These are phyloP conservation scores for Kurtzmaniella quercitrusa DNA, from an alignment of 1,139 yeast genomes.

Conservation along the genomic window DNA sequence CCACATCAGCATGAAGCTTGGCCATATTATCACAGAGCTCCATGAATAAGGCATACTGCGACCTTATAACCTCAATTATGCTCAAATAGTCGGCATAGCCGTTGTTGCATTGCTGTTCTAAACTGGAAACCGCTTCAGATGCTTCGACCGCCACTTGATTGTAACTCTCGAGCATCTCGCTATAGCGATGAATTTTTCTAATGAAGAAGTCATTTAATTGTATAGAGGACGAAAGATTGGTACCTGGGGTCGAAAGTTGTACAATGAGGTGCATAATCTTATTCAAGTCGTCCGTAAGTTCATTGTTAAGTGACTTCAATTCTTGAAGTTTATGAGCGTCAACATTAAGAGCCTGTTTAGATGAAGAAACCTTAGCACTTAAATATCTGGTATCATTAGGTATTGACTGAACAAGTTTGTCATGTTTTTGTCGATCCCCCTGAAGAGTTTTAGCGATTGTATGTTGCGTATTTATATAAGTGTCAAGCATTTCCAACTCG, in stretches of 20 bases:
- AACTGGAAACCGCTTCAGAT: conserved; percentile 43
- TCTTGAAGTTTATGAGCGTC: conserved; percentile 34
- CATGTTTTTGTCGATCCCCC: conserved; percentile 60
- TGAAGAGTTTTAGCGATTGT: conserved; percentile 76
- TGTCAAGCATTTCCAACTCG: conserved; percentile 75
- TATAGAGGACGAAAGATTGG: conserved; percentile 54
- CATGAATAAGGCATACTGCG: conserved; percentile 84
- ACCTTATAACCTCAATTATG: conserved; percentile 65
- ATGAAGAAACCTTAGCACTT: conserved; percentile 56
- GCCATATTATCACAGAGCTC: conserved; percentile 89
- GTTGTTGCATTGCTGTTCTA: conserved; percentile 43
- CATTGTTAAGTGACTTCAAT: conserved; percentile 46
- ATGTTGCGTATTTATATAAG: conserved; percentile 79
- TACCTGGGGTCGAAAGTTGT: conserved; percentile 66
- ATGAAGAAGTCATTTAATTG: conserved; percentile 46
- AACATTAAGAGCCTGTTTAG: conserved; percentile 60
- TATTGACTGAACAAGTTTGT: conserved; percentile 68
- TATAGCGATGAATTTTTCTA: conserved; percentile 63
- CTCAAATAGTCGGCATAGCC: conserved; percentile 52
- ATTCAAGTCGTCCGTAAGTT: conserved; percentile 65
- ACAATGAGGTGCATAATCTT: conserved; percentile 63
- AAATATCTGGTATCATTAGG: conserved; percentile 82
- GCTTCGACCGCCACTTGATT: conserved; percentile 75
- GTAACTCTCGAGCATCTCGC: conserved; percentile 61
- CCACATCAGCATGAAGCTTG: conserved; percentile 68